phyloP scores from a whole-genome alignment of 2,329 filamentous ascomycete species.

The Pseudogymnoascus sp. region DNA sequence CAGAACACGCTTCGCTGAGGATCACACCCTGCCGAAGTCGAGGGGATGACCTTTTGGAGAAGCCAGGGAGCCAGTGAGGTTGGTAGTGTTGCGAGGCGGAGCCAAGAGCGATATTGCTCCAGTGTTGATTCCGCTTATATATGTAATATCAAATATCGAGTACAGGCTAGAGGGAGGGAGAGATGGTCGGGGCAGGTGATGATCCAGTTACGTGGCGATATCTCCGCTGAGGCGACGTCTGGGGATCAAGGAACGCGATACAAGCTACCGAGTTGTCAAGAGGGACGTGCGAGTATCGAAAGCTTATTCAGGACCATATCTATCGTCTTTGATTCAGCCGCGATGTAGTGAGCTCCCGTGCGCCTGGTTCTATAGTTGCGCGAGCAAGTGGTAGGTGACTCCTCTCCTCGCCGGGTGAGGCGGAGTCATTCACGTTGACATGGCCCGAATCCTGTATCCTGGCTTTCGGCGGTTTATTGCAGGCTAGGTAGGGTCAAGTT shows the following conservation, averaged over 20 bases:
- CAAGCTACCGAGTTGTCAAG: background rate
- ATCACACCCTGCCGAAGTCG: background rate
- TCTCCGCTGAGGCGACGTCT: background rate
- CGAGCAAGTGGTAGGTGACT: background rate
- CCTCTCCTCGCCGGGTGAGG: slow-evolving; percentile 2
- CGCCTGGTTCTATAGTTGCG: slow-evolving; percentile 2
- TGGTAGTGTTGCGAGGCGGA: background rate
- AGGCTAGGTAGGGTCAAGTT: background rate
- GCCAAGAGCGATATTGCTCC: background rate
- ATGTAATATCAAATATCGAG: background rate
- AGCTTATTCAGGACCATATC: background rate
- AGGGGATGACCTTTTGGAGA: background rate
- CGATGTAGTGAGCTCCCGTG: background rate
- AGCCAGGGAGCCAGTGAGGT: background rate
- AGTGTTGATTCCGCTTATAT: background rate
- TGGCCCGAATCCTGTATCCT: background rate
- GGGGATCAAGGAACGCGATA: background rate
- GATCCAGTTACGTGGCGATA: background rate
- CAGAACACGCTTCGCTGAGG: background rate
- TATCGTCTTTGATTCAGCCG: background rate
- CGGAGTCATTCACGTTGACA: slow-evolving; percentile 5
- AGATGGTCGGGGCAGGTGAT: background rate
- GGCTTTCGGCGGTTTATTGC: background rate
- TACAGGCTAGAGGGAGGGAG: background rate
- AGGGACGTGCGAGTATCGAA: background rate